Base-by-base conservation (phyloP, 345 rosid genomes). In the Citrus hindsii region DNA sequence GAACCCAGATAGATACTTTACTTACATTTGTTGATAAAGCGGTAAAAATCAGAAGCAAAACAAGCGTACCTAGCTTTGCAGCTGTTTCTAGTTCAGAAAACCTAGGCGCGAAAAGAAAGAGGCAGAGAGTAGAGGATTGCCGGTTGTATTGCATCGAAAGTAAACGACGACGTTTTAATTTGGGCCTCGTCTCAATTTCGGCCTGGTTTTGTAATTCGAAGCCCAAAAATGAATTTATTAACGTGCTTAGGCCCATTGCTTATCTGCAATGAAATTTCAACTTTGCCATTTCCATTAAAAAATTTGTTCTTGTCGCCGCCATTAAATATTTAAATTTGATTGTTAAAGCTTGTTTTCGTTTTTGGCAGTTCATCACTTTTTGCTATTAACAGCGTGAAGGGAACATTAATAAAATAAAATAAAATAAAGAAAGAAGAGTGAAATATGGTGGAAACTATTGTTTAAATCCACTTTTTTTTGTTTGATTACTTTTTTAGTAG, bases 281-380 rank as follows among this genome's bases (percentile, higher is more conserved):
- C 16, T 53, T 53, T 53, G 58, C 22, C 2, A 16, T 18, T 71
- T 27, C 5, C 5, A 46, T 46, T 46, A 12, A 13, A 46, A 46
- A 12, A 13, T 0, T 46, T 46, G 4, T 46, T 13, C 18, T 46
- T 46, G 0, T 12, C 1, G 16, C 3, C 0, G 51, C 14, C 51
- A 13, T 12, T 46, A 46, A 13, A 46, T 46, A 3, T 46, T 12
- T 46, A 46, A 46, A 46, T 46, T 13, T 46, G 18, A 13, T 46
- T 46, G 5, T 28, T 51, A 28, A 25, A 14, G 51, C 24, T 21
- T 27, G 19, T 10, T 70, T 70, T 28, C 38, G 30, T 51, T 71
- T 28, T 9, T 7, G 62, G 19, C 21, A 51, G 61, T 71, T 51
- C 27, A 51, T 30, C 60, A 71, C 3, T 71, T 14, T 28, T 71